A percentile compares a stretch with the other conserved stretches of the same genome.
Conservation (phyloP, 2,329 filamentous ascomycete genomes). For the Gliomastix tumulicola region DNA sequence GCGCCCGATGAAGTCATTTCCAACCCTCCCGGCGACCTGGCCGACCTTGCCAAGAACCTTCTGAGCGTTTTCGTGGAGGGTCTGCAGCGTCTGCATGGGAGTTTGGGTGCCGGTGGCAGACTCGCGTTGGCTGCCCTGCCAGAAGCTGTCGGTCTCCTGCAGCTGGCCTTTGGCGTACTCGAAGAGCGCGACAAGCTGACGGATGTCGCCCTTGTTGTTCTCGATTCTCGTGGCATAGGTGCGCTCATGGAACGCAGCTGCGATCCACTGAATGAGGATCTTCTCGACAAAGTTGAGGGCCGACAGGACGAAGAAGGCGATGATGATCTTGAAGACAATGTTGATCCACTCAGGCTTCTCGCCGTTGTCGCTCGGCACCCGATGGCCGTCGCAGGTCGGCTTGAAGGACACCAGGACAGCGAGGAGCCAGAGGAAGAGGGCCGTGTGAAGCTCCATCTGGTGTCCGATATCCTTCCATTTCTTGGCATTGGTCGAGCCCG, state of each 20-base stretch:
- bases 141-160: constrained; percentile 43
- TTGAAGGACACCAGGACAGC: constrained; percentile 80
- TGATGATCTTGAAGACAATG: constrained; percentile 77
- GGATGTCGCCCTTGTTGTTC: constrained; percentile 85
- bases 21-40: constrained; percentile 77
- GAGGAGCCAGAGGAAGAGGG: constrained; percentile 88
- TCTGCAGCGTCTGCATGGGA: constrained; percentile 61
- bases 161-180: constrained; percentile 73
- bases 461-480: constrained; percentile 90
- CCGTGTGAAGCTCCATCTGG: constrained; percentile 76
- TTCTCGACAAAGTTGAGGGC: constrained; percentile 84
- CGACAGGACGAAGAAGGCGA: constrained; percentile 74
- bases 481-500: constrained; percentile 77
- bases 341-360: constrained; percentile 61
- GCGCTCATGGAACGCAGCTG: constrained; percentile 83
- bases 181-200: constrained; percentile 44
- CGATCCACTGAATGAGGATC: constrained; percentile 90
- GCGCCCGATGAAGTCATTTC: constrained; percentile 85
- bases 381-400: constrained; percentile 65
- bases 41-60: constrained; percentile 74
- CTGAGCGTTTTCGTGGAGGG: constrained; percentile 68
- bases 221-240: constrained; percentile 90
- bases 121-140: constrained; percentile 29
- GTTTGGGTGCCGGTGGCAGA: constrained; percentile 59
- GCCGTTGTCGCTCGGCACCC: constrained; percentile 20